Evolutionary conservation across 176 grass and related monocot genomes (phyloP).

Genomic region (Bromus sterilis): DNA sequence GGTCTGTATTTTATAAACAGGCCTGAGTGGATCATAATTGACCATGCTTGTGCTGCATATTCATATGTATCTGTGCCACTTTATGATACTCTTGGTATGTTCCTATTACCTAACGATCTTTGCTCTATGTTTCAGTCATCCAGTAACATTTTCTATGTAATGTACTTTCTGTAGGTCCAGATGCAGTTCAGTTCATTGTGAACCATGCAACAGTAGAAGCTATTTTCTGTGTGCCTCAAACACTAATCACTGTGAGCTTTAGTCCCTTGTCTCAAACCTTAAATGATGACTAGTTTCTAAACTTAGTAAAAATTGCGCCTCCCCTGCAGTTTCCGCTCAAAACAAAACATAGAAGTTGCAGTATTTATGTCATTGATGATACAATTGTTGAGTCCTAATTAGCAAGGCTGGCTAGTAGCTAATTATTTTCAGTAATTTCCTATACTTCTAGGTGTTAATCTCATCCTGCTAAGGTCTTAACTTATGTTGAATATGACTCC

Average conservation of each 20-base stretch:
- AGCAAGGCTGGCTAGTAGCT: not conserved
- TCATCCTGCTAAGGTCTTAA: not conserved
- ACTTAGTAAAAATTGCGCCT: not conserved
- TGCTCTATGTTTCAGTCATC: not conserved
- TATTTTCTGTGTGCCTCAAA: conserved; percentile 96
- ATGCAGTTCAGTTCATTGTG: conserved; percentile 92
- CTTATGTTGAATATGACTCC: not conserved
- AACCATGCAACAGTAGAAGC: conserved; percentile 80
- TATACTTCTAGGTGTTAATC: not conserved
- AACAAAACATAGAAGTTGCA: not conserved
- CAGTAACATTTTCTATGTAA: conserved; percentile 4
- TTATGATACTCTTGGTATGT: conserved; percentile 91
- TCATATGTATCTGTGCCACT: conserved; percentile 83
- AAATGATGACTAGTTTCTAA: not conserved
- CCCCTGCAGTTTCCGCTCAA: not conserved
- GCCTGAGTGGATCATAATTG: conserved; percentile 87
- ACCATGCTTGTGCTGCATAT: conserved; percentile 93
- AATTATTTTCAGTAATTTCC: not conserved
- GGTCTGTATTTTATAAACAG: conserved; percentile 97
- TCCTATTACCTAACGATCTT: not conserved
- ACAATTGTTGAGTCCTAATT: not conserved
- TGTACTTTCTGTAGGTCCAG: conserved; percentile 66
- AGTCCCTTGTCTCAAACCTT: conserved; percentile 15
- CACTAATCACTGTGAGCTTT: conserved; percentile 66
- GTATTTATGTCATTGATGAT: not conserved